Conservation (phyloP, 257 asterid genomes). For the Scutellaria baicalensis region DNA sequence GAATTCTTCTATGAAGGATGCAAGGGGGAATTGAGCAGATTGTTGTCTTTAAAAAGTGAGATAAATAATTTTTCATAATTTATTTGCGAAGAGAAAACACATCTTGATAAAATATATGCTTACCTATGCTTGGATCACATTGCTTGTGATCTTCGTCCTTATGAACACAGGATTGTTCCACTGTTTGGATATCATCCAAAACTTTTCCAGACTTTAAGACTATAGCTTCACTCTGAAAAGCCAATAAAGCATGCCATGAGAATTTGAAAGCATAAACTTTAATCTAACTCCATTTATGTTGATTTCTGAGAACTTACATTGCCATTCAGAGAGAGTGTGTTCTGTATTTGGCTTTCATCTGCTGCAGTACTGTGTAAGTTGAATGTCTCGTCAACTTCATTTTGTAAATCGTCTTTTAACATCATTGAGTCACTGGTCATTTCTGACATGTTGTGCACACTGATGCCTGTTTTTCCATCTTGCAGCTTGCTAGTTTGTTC, state of each 20-base stretch:
- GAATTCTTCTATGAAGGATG: background rate
- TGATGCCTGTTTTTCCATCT: constrained; percentile 17
- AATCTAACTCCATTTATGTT: background rate
- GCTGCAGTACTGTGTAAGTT: constrained; percentile 11
- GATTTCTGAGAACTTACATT: constrained; percentile 32
- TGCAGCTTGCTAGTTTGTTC: constrained; percentile 21
- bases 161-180: constrained; percentile 11
- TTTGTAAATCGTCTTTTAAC: constrained; percentile 11
- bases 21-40: background rate
- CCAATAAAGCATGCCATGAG: constrained; percentile 14
- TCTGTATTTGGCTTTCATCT: constrained; percentile 27
- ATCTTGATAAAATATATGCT: constrained; percentile 10
- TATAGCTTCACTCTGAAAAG: constrained; percentile 33
- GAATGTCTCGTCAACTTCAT: constrained; percentile 15
- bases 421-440: constrained; percentile 13
- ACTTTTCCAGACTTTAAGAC: constrained; percentile 11
- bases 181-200: constrained; percentile 13
- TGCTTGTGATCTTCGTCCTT: constrained; percentile 22
- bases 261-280: constrained; percentile 4
- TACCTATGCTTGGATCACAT: constrained; percentile 32
- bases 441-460: constrained; percentile 10
- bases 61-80: background rate
- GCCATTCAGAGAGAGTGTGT: constrained; percentile 17
- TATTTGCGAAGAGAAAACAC: background rate
- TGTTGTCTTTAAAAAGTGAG: background rate